Conservation (phyloP, 208 protist genomes). For the Vickermania ingenoplastis region DNA sequence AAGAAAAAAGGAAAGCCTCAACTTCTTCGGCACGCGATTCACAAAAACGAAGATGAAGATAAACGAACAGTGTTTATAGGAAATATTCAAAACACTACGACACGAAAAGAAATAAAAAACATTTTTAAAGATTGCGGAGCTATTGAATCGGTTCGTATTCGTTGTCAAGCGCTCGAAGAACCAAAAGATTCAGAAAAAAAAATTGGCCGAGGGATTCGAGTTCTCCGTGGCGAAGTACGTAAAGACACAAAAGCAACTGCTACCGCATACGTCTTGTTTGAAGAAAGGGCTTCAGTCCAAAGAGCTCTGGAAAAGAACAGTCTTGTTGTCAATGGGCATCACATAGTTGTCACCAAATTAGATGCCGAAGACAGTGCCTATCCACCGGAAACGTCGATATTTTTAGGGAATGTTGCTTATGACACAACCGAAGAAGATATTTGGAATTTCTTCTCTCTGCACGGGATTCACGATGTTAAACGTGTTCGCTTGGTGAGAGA, state of each 20-base stretch:
- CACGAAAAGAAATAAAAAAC: conserved; percentile 52
- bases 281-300: conserved; percentile 23
- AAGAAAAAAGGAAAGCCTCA: conserved; percentile 24
- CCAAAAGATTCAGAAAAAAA: conserved; percentile 17
- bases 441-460: conserved; percentile 74
- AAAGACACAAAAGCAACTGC: conserved; percentile 75
- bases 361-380: conserved; percentile 51
- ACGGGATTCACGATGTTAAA: conserved; percentile 69
- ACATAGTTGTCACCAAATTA: conserved; percentile 77
- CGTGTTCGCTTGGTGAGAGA: conserved; percentile 81
- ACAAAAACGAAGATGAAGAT: conserved; percentile 78
- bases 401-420: conserved; percentile 85
- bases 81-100: conserved; percentile 81
- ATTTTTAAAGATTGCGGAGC: conserved; percentile 73
- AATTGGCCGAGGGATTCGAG: conserved; percentile 67
- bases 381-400: conserved; percentile 78
- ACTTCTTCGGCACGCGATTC: conserved; percentile 63
- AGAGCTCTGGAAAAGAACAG: conserved; percentile 51
- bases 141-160: conserved; percentile 69
- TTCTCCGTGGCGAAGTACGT: conserved; percentile 77
- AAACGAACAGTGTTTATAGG: conserved; percentile 84
- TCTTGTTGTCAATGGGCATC: conserved; percentile 59
- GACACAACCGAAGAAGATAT: conserved; percentile 73
- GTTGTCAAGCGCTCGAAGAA: conserved; percentile 61
- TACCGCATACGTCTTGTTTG: conserved; percentile 82